Percentiles rank a stretch among this genome's conserved stretches.
phyloP scores from a whole-genome alignment of 2,329 filamentous ascomycete genomes.

The Fusarium sulawesiense region DNA sequence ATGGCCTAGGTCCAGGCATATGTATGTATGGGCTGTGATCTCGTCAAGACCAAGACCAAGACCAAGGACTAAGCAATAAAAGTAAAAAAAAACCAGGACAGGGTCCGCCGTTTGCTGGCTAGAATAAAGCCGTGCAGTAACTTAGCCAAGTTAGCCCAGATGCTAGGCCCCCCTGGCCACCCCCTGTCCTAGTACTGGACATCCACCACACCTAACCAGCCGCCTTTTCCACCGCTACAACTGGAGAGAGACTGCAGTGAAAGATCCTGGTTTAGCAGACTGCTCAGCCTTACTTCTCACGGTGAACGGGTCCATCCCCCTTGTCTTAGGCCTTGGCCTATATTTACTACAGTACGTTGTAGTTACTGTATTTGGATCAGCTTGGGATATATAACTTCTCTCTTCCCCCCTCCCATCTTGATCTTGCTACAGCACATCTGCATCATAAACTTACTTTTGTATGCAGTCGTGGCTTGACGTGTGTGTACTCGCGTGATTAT shows the following conservation, averaged over 20 bases:
- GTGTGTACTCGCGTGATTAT: constrained; percentile 46
- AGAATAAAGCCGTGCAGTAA: constrained; percentile 39
- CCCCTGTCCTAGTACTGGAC: constrained; percentile 37
- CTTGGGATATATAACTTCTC: constrained; percentile 44
- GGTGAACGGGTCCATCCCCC: constrained; percentile 37
- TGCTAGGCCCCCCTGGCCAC: constrained; percentile 28
- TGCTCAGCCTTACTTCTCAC: constrained; percentile 47
- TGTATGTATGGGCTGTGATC: background rate
- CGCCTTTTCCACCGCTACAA: constrained; percentile 39
- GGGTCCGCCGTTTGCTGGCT: constrained; percentile 38
- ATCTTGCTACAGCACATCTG: constrained; percentile 19
- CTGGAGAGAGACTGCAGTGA: constrained; percentile 4
- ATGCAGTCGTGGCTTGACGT: constrained; percentile 36
- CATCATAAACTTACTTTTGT: constrained; percentile 29
- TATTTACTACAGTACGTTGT: constrained; percentile 29
- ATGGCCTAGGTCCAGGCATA: background rate
- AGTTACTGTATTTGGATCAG: constrained; percentile 30
- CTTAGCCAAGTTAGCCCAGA: constrained; percentile 34
- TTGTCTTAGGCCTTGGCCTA: constrained; percentile 39
- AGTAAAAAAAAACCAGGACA: constrained; percentile 13
- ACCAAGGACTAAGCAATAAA: constrained; percentile 12
- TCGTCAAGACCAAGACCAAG: constrained; percentile 13
- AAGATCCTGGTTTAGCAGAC: constrained; percentile 38
- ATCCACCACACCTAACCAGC: constrained; percentile 43
- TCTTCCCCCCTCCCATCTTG: constrained; percentile 32